Evolutionary conservation across 1,139 yeast species (phyloP), one percentile per base, ranked within the genome.

Genomic region (Scheffersomyces quercinus): DNA sequence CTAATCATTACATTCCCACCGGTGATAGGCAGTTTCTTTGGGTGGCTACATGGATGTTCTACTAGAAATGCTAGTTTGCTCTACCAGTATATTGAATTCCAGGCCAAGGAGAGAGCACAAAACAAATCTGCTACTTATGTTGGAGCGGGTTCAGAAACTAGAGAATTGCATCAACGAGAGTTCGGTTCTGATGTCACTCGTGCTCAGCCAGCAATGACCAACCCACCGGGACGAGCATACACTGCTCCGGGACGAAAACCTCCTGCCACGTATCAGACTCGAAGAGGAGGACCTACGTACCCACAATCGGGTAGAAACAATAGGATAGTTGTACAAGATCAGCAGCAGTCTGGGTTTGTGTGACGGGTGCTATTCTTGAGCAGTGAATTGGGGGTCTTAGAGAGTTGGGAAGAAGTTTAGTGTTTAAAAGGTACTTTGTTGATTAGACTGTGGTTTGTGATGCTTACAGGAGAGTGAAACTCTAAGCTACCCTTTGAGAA

Each of bases 31-130:
- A 72, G 82, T 3, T 65, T 89, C 38, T 78, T 89, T 46, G 72
- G 88, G 11, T 91, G 96, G 90, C 51, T 91, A 62, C 81, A 88
- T 60, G 87, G 84, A 1, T 87, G 96, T 57, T 87, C 95, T n/a
- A 87, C 97, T 0, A 70, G 96, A 55, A 91, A 90, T 62, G 95
- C 96, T 0, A 89, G 90, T 0, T 56, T 88, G 55, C 73, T 88
- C 6, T 89, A 82, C 59, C 75, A 73, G 24, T 71, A 68, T 47
- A 59, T 81, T 40, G 61, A 64, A n/a, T 64, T 68, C 40, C 53
- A 68, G 44, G 71, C 75, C 0, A 52, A 68, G 29, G 66, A 67
- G 38, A 58, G 49, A 35, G 53, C 58, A 12, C 52, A 59, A 35
- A 56, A 55, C 35, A 52, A 54, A 5, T 38, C 40, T 3, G 60